Base-by-base conservation (phyloP, 1,284 basidiomycete genomes). In the Ceratobasidium sp. region DNA sequence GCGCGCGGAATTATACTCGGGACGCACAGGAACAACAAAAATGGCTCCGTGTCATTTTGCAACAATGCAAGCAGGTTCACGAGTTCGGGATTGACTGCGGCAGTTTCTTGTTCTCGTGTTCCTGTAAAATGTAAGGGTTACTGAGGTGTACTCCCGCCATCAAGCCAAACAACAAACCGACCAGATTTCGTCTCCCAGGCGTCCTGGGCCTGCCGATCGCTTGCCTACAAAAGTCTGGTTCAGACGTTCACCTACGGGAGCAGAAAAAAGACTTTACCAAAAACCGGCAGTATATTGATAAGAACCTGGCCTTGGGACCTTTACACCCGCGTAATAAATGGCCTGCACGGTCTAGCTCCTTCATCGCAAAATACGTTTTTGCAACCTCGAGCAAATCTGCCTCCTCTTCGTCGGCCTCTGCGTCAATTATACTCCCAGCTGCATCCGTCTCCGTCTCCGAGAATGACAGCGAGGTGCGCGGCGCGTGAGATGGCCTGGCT, bases 281-380 rank as follows among this genome's bases (percentile, higher is more conserved):
- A 81, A 92, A 99, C 76, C 89, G 89, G 74, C 93, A 89, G 81
- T 99, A 99, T 47, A 92, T 83, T 63, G 87, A 86, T 78, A 99
- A 80, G 82, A 98, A 99, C 22, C 86, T 85, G 0, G 92, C 91
- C 79, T 93, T 93, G 31, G 89, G 83, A 75, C 92, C 92, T 78
- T 82, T 87, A 78, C 91, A 93, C 14, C 85, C 83, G 56, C 85
- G 84, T 59, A 98, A 83, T 69, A 89, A 83, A 78, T 91, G 88
- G 7, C 89, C 88, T 50, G 91, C 94, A 76, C 96, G 88, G 72
- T 90, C 86, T 78, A 93, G 92, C 80, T 99, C 95, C 77, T 92
- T 91, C 24, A 90, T 85, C 76, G 95, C 91, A 78, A 95, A 89
- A 79, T 91, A 92, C 8, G 89, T 85, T 76, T 91, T 91, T 0